Base-by-base conservation (phyloP, 441 rosid genomes). In the Sinapis alba region DNA sequence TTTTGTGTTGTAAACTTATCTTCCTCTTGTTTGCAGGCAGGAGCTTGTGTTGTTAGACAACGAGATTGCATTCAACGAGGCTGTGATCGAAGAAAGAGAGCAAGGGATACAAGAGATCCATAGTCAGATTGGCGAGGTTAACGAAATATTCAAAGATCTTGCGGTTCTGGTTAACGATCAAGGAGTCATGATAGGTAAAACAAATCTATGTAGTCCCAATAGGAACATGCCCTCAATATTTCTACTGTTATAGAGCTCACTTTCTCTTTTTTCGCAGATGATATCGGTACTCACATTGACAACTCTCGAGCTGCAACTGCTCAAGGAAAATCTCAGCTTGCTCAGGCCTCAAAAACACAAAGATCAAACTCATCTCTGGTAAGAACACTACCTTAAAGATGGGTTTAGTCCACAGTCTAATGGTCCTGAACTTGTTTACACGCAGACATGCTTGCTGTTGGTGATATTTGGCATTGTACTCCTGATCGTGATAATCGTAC, bases 401-500 rank as follows among this genome's bases (percentile, higher is more conserved):
- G 23, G 26, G 9, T 63, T 45, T 16, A 36, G 41, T 47, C 43
- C 2, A 54, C 57, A 24, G 9, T 38, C 6, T 65, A 3, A 78
- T 66, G 23, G 23, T 88, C 80, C 80, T 86, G 88, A 28, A 72
- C 85, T 62, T 89, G 88, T 77, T 43, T 68, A 23, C 47, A 19
- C 57, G 85, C 92, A 96, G 99, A 41, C 89, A 34, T 96, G 99
- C 85, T 84, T 96, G 91, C 92, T 96, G 76, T 71, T 96, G 93
- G 97, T 96, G 85, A 96, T 96, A 76, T 96, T 96, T 10, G 98
- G 97, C 47, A 86, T 92, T n/a, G 93, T 92, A 75, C 92, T 96
- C 63, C 91, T 96, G 80, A 93, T 93, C 19, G 95, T 91, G 84
- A 83, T 96, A 51, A 74, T 93, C 58, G 88, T 96, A 51, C 96